Conservation (phyloP, 768 basidiomycete genomes). For the Mycena vulgaris region DNA sequence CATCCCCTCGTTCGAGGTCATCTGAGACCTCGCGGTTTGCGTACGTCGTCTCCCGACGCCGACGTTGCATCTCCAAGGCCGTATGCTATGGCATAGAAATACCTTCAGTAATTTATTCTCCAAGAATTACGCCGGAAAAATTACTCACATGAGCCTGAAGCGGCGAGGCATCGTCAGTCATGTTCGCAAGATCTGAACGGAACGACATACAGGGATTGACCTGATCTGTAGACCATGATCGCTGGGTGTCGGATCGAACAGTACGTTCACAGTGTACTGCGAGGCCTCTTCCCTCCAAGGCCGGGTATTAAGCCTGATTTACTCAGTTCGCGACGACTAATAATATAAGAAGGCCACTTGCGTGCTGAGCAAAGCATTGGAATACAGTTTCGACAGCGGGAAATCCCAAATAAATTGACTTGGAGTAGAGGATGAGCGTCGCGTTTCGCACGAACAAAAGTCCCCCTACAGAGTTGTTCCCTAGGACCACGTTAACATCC, state of each 20-base stretch:
- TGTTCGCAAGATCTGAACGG: not conserved
- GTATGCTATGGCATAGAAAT: not conserved
- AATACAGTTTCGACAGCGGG: conserved; percentile 35
- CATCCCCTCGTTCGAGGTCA: not conserved
- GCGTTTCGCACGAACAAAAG: conserved; percentile 4
- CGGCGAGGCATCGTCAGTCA: too few relatives aligned
- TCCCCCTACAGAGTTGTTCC: conserved; percentile 5
- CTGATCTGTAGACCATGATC: not conserved
- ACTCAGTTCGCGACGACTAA: not conserved
- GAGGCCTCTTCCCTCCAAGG: conserved; percentile 22
- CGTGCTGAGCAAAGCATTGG: conserved; percentile 34
- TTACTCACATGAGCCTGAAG: too few relatives aligned
- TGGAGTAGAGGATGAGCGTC: conserved; percentile 17
- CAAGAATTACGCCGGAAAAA: too few relatives aligned
- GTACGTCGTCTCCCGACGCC: not conserved
- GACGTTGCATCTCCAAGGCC: not conserved
- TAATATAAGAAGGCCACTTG: not conserved
- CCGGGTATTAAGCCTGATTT: conserved; percentile 20
- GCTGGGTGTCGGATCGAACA: conserved; percentile 14
- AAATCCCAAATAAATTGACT: conserved; percentile 39
- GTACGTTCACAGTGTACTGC: conserved; percentile 9
- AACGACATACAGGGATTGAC: not conserved
- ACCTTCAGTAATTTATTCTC: too few relatives aligned
- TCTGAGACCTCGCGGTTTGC: not conserved
- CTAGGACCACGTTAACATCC: not conserved